These are phyloP conservation scores for Millerozyma miso DNA, from an alignment of 805 yeast genomes.

Conservation along the genomic window DNA sequence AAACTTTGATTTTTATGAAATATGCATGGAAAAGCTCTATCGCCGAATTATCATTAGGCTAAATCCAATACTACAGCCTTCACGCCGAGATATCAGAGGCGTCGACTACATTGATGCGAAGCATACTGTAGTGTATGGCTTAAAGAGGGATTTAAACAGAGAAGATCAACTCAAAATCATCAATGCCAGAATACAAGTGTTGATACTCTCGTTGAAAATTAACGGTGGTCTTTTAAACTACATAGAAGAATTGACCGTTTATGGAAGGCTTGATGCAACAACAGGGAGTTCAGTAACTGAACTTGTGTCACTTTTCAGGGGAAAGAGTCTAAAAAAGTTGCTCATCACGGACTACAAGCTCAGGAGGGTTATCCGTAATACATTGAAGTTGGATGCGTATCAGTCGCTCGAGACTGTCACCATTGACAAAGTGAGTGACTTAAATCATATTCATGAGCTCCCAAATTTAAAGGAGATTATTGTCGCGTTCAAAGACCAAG, in stretches of 20 bases:
- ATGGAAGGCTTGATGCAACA: slow-evolving; percentile 8
- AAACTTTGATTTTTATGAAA: slow-evolving; percentile 31
- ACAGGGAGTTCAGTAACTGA: slow-evolving; percentile 3
- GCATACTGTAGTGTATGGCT: slow-evolving; percentile 24
- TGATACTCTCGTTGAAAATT: slow-evolving; percentile 20
- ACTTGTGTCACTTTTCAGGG: slow-evolving; percentile 3
- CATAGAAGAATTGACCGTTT: slow-evolving; percentile 17
- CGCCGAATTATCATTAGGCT: slow-evolving; percentile 17
- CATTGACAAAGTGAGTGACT: slow-evolving; percentile 14
- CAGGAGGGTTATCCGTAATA: slow-evolving; percentile 1
- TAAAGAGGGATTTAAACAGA: slow-evolving; percentile 11
- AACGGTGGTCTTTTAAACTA: slow-evolving; percentile 20
- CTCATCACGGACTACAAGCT: slow-evolving; percentile 8
- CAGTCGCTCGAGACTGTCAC: slow-evolving; percentile 12
- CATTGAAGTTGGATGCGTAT: slow-evolving; percentile 4
- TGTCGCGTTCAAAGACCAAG: not conserved
- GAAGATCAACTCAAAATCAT: slow-evolving; percentile 22
- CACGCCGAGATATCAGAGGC: slow-evolving; percentile 3
- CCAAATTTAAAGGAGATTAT: not conserved
- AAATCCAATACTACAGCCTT: slow-evolving; percentile 14
- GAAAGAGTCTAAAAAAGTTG: slow-evolving; percentile 5
- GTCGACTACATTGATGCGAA: slow-evolving; percentile 19
- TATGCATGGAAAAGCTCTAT: slow-evolving; percentile 28
- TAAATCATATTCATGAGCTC: not conserved
- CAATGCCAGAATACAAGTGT: slow-evolving; percentile 22